These are phyloP conservation scores for Claviceps fusiformis DNA, from an alignment of 2,329 filamentous ascomycete genomes.

Conservation along the genomic window DNA sequence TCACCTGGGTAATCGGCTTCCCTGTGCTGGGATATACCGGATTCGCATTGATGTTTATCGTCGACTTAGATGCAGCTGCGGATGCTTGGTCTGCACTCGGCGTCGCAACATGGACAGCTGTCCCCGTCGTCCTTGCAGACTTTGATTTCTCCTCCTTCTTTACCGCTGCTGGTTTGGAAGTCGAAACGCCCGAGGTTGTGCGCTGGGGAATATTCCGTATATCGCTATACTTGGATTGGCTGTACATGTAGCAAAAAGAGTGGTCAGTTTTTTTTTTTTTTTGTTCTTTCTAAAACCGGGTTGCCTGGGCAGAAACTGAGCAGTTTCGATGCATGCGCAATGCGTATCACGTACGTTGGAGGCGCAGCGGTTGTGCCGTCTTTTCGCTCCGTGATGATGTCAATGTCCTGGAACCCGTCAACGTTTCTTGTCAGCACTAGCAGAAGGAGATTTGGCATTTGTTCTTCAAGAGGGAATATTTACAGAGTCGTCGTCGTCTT, in stretches of 20 bases:
- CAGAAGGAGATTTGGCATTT: too few relatives aligned
- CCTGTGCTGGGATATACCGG: constrained; percentile 68
- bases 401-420: constrained; percentile 38
- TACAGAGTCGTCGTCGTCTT: constrained; percentile 38
- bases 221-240: constrained; percentile 49
- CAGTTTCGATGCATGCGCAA: too few relatives aligned
- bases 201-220: constrained; percentile 52
- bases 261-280: background rate
- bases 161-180: constrained; percentile 29
- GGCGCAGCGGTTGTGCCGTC: constrained; percentile 48
- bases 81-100: constrained; percentile 41
- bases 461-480: background rate
- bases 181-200: constrained; percentile 37
- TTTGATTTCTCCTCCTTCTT: constrained; percentile 33
- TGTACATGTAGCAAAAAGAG: constrained; percentile 13
- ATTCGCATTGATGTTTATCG: constrained; percentile 70
- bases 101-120: constrained; percentile 16
- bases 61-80: constrained; percentile 62
- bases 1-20: constrained; percentile 65
- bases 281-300: background rate
- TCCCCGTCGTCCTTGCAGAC: constrained; percentile 10
- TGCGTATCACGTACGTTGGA: constrained; percentile 32
- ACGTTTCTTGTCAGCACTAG: background rate
- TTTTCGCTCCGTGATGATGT: constrained; percentile 55
- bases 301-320: too few relatives aligned